Percentiles rank a stretch among this genome's conserved stretches.
phyloP scores from a whole-genome alignment of 2,329 filamentous ascomycete genomes.

The Alternaria rosae region DNA sequence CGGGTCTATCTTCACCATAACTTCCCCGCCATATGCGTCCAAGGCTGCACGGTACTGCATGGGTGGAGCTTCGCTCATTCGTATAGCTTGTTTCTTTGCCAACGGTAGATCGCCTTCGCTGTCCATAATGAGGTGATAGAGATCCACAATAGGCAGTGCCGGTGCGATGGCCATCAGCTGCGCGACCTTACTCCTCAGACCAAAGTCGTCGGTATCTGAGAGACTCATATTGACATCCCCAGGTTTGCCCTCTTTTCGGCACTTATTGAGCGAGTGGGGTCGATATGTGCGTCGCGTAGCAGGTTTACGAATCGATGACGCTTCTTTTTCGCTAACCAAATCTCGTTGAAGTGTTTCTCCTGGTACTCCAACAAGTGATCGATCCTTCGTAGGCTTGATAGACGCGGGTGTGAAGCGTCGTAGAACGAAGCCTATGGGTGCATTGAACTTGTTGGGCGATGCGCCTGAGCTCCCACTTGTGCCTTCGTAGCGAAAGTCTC shows the following conservation, averaged over 20 bases:
- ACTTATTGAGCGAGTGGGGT: background rate
- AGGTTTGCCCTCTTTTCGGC: background rate
- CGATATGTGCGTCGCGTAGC: background rate
- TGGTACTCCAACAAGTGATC: too few species aligned
- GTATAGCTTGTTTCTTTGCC: slow-evolving; percentile 7
- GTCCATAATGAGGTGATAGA: slow-evolving; percentile 27
- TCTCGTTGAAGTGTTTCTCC: background rate
- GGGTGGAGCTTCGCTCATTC: background rate
- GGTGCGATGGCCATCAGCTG: slow-evolving; percentile 30
- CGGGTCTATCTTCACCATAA: slow-evolving; percentile 26
- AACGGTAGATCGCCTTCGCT: slow-evolving; percentile 11
- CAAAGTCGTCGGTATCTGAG: slow-evolving; percentile 22
- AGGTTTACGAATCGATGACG: background rate
- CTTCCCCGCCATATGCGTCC: slow-evolving; percentile 4
- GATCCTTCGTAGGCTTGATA: background rate
- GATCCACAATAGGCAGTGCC: slow-evolving; percentile 17
- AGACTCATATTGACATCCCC: slow-evolving; percentile 9
- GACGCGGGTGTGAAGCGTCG: background rate
- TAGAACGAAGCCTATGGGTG: background rate
- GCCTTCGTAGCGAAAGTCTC: background rate
- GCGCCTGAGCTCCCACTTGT: background rate
- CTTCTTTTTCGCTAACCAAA: too few species aligned
- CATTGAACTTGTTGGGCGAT: background rate
- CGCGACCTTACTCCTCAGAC: slow-evolving; percentile 21
- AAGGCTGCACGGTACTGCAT: background rate